These are phyloP conservation scores for Ustilago esculenta DNA, from an alignment of 1,284 basidiomycete species.

Conservation along the genomic window DNA sequence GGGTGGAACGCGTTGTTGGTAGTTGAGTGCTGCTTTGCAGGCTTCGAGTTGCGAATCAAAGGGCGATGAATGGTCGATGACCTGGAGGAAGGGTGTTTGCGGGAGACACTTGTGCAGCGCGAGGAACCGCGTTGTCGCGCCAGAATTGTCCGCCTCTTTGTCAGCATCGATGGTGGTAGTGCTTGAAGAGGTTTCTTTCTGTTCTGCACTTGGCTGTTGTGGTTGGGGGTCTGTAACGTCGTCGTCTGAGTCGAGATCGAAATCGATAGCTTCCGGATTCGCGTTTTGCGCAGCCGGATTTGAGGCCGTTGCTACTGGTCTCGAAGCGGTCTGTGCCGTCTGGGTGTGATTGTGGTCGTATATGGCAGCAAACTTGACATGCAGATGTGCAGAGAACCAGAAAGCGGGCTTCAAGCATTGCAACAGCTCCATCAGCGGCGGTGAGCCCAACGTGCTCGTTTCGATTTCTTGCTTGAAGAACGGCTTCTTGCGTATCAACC, in stretches of 20 bases:
- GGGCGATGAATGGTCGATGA: slow-evolving; percentile 41
- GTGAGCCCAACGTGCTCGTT: slow-evolving; percentile 82
- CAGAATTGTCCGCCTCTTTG: background rate
- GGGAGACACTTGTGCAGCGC: slow-evolving; percentile 93
- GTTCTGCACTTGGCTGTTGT: background rate
- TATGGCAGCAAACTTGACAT: slow-evolving; percentile 73
- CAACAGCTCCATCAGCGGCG: slow-evolving; percentile 84
- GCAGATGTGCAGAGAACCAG: slow-evolving; percentile 97
- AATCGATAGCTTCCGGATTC: slow-evolving; percentile 54
- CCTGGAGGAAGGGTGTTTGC: slow-evolving; percentile 76
- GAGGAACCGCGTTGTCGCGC: slow-evolving; percentile 77
- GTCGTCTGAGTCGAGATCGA: slow-evolving; percentile 39
- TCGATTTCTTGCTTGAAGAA: slow-evolving; percentile 79
- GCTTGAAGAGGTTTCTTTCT: background rate
- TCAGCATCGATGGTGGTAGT: background rate
- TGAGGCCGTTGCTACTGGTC: background rate
- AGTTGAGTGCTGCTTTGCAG: slow-evolving; percentile 13
- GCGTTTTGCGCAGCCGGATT: background rate
- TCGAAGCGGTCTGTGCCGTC: background rate
- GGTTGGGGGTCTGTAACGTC: slow-evolving; percentile 7
- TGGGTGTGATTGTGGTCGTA: slow-evolving; percentile 14
- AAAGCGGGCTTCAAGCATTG: slow-evolving; percentile 79
- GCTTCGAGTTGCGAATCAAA: slow-evolving; percentile 28
- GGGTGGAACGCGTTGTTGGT: slow-evolving; percentile 43
- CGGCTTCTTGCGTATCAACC: slow-evolving; percentile 79